A percentile compares a stretch with the other conserved stretches of the same genome.
These are phyloP conservation scores for Plasmodium vinckei DNA, from an alignment of 169 alveolate species.

Conservation along the genomic window DNA sequence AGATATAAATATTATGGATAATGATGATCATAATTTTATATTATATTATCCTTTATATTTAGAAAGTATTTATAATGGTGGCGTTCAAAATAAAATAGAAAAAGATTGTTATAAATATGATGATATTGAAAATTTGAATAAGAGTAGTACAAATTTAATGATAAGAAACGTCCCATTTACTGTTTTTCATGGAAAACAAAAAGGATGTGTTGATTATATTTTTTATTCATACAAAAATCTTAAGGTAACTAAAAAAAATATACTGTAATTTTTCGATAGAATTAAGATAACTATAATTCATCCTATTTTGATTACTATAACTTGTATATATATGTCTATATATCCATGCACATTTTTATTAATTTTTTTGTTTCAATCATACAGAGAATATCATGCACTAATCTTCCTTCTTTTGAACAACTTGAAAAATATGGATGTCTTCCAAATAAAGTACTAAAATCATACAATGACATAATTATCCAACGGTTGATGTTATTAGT, in stretches of 20 bases:
- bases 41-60: conserved; percentile 68
- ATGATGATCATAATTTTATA: conserved; percentile 24
- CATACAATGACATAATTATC: not conserved
- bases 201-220: conserved; percentile 89
- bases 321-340: not conserved
- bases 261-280: not conserved
- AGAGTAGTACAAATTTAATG: conserved; percentile 29
- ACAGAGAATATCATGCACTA: conserved; percentile 58
- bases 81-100: conserved; percentile 9
- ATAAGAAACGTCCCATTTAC: conserved; percentile 79
- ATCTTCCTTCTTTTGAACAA: conserved; percentile 37
- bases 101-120: conserved; percentile 61
- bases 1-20: not conserved
- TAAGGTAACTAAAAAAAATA: conserved; percentile 54
- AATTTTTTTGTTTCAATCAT: not conserved
- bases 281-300: not conserved
- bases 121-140: conserved; percentile 29
- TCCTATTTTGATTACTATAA: not conserved
- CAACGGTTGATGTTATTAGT: not conserved
- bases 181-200: conserved; percentile 89
- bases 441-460: conserved; percentile 39
- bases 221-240: conserved; percentile 80
- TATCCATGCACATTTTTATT: conserved; percentile 17
- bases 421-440: conserved; percentile 66
- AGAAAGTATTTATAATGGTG: conserved; percentile 63